Evolutionary conservation across 176 grass and related monocot genomes (phyloP), one percentile per base, ranked within the genome.

Genomic region (Bolboschoenus planiculmis): DNA sequence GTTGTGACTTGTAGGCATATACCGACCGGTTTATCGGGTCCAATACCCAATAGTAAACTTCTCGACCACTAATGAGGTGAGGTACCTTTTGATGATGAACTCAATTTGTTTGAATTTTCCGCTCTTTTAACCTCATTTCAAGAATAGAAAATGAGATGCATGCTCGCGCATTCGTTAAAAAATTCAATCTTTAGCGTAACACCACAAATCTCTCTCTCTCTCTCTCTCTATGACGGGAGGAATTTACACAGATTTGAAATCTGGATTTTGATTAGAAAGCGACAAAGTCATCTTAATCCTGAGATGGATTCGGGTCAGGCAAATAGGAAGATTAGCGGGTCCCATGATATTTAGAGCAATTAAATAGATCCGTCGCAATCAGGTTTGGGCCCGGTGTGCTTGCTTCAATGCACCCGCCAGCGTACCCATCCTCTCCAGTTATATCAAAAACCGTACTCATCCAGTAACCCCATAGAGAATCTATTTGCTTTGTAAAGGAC

Each of bases 361-460:
- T 50, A 82, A 82, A 33, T 64, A 39, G 80, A 82, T 82, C 80
- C 58, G 80, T 82, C 80, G 60, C 57, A 21, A 46, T 82, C 80
- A 66, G 80, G 8, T 42, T 47, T 59, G 78, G 78, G 78, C 54
- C 78, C 78, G 65, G 35, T 40, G 42, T 70, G 36, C 36, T 43
- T 70, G 16, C 65, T 60, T 48, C 56, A 29, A 37, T 64, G 58
- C 78, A 26, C 57, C 34, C 21, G 44, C 56, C 14, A 62, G 1
- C 16, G 11, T n/a, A 47, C 30, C 55, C 33, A 6, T 16, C 30
- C 30, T 80, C 48, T 80, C 53, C 78, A 80, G 30, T 80, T 5
- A n/a, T n/a, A n/a, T n/a, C n/a, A n/a, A n/a, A n/a, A n/a, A n/a
- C n/a, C n/a, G n/a, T n/a, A n/a, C n/a, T n/a, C n/a, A n/a, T n/a